Base-by-base conservation (phyloP, 1,284 basidiomycete species). In the Fistulina hepatica region DNA sequence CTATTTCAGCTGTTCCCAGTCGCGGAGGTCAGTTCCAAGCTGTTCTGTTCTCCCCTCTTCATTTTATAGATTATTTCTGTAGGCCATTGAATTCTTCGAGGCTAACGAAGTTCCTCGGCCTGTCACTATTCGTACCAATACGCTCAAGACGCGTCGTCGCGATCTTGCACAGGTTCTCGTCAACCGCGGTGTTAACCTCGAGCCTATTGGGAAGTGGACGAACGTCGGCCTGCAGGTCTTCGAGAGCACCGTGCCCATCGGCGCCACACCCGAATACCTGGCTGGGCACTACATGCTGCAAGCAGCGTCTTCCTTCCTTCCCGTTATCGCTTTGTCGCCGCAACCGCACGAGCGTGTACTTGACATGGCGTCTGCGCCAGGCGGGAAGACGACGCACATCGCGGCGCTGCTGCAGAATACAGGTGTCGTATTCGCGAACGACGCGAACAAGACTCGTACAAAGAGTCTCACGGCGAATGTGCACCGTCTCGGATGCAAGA, bases 201-300 rank as follows among this genome's bases (percentile, higher is more conserved):
- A 98, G 58, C 93, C 95, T 6, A 91, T 99, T 47, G 95, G 95
- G 21, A 95, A 95, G 60, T 98, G 95, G 95, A 89, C 86, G 36
- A 97, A 97, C 56, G 93, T 97, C 44, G 95, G 95, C 6, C 69
- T 99, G 21, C 95, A 98, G 60, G 84, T 99, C 2, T 98, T 98
- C 54, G 95, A 98, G 61, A 92, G 86, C 47, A 79, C 75, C 41
- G 93, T 99, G 3, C 95, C 95, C 2, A 86, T 99, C 44, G 76
- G 79, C 55, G 95, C 95, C 4, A 98, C 95, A 3, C 95, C 95
- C 5, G 95, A 99, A 63, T 99, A 99, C 60, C 79, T 99, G 24
- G 92, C 94, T 0, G 95, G 95, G 3, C 93, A 99, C 58, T 99
- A 99, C 65, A 98, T 99, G 89, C 83, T 98, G 13, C 95, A 99